Evolutionary conservation across 2,329 filamentous ascomycete genomes (phyloP), one percentile per base, ranked within the genome.

Genomic region (Bipolaris victoriae): DNA sequence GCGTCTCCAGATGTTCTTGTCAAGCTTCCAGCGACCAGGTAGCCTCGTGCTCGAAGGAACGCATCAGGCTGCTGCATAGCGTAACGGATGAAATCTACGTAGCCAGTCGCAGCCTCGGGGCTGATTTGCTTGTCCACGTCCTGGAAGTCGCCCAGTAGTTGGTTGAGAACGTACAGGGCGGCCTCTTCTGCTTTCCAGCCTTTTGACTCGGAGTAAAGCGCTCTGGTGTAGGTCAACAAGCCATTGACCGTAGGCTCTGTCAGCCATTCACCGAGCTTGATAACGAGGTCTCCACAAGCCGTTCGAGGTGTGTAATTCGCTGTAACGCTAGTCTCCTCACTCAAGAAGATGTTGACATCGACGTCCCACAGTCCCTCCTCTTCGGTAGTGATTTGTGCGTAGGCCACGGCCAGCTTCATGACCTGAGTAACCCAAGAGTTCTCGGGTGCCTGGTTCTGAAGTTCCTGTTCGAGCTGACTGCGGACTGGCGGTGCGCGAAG

Each of bases 311-410:
- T 97, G 78, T 98, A 99, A 76, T 98, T 98, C 31, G 93, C 91
- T 11, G 92, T 97, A 16, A 97, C 90, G 2, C 92, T 94, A 1
- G 92, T 94, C 78, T 98, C 94, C 77, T 99, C 95, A 0, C 92
- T 94, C 45, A 99, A 83, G 77, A 96, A 99, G 2, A 99, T 85
- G 57, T 96, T 98, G 65, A 96, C 90, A 76, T 99, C 95, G 61
- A 97, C 92, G 67, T 97, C 92, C 95, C 95, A 99, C 9, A 99
- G 79, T 7, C 91, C 92, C 78, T 97, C 92, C 72, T 98, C 95
- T 75, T 99, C 95, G 26, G 87, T 88, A 1, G 90, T 93, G 67
- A 99, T 96, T 64, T 94, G 91, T 11, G 92, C 89, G 77, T 96
- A 98, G 1, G 88, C 87, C 18, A 92, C 87, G 9, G 92, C 86